Base-by-base conservation (phyloP, 2,329 filamentous ascomycete species). In the Keithomyces neogunnii region DNA sequence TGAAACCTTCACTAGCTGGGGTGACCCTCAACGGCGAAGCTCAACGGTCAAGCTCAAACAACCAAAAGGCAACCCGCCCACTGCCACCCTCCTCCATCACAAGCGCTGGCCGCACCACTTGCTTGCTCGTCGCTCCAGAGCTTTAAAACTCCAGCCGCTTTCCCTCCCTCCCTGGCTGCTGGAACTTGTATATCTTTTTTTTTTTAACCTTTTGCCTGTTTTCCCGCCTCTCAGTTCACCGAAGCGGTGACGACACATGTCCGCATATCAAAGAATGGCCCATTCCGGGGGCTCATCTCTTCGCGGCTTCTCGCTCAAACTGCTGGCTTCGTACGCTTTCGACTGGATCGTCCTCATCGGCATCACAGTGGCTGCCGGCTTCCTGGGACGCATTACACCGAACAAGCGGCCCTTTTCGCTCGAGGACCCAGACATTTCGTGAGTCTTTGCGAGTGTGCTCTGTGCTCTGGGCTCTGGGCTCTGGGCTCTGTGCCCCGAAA, bases 381-480 rank as follows among this genome's bases (percentile, higher is more conserved):
- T 74, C n/a, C 77, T 88, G 59, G 78, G 78, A 49, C 72, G 67
- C 47, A 70, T 84, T 49, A 71, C 75, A 19, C 86, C 86, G 3
- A 85, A 82, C 61, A 81, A 82, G 60, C 77, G 84, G 40, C 82
- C 85, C 0, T 92, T 93, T 67, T 85, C 82, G 19, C 77, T 89
- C 11, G 62, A 66, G 36, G 84, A 96, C 61, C 81, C 84, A 28
- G 79, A 81, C 55, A 95, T 96, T 61, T 87, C 88, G 78, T 82
- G 67, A 52, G 76, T 68, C 8, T 26, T n/a, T 39, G 5, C 36
- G 19, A 19, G 19, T 19, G 19, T 19, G 26, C 33, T 36, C 43
- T 7, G 32, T 53, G 28, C 38, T 26, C 44, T 48, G 13, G 49
- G 45, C 5, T 19, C 19, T 19, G 19, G 19, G 19, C 19, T 19